Conservation (phyloP, 2,329 filamentous ascomycete genomes). For the Emergomyces pasteurianus region DNA sequence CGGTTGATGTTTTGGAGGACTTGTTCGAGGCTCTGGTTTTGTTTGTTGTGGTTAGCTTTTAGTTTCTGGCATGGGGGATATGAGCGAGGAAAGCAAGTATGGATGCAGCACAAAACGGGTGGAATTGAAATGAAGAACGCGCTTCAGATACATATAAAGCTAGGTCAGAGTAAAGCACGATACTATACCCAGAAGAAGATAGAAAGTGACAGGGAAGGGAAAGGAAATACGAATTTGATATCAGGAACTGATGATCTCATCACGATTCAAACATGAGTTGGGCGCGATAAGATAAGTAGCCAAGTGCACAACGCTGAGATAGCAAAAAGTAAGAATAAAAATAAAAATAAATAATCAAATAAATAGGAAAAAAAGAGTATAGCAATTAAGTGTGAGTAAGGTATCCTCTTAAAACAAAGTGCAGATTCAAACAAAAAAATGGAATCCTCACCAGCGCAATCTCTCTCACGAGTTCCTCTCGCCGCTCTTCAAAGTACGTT, state of each 20-base stretch:
- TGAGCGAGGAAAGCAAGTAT: too few species aligned
- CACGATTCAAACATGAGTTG: too few species aligned
- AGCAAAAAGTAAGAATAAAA: not conserved
- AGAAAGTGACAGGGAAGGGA: too few species aligned
- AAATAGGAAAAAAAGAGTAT: not conserved
- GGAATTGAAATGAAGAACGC: too few species aligned
- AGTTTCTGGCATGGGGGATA: not conserved
- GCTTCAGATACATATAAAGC: too few species aligned
- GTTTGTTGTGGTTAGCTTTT: not conserved
- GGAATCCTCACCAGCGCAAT: constrained; percentile 27
- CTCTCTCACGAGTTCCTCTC: constrained; percentile 30
- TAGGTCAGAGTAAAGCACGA: too few species aligned
- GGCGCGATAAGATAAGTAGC: not conserved
- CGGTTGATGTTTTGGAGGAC: constrained; percentile 94
- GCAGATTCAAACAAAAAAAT: not conserved
- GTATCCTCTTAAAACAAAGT: not conserved
- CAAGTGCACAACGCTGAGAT: too few species aligned
- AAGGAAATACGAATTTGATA: too few species aligned
- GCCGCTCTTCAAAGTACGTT: constrained; percentile 29
- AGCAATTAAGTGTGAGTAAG: not conserved
- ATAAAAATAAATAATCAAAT: not conserved
- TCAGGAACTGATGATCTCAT: too few species aligned
- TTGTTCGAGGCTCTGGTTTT: constrained; percentile 57
- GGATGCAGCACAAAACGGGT: too few species aligned
- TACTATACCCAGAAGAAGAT: too few species aligned